A percentile compares a stretch with the other conserved stretches of the same genome.
These are phyloP conservation scores for Triadica sebifera DNA, from an alignment of 345 rosid genomes.

Conservation along the genomic window DNA sequence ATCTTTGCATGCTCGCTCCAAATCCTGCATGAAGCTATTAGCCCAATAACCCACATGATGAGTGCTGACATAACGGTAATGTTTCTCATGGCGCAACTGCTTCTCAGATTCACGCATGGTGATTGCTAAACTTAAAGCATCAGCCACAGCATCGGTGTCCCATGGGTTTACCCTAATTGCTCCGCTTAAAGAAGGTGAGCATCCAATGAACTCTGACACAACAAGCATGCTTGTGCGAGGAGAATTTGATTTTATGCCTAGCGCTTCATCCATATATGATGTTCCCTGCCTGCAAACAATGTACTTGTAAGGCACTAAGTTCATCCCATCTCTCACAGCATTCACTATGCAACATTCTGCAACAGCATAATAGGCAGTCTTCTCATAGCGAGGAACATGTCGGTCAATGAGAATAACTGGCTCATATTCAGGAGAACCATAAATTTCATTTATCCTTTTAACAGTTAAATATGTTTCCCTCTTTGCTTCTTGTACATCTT, in stretches of 20 bases:
- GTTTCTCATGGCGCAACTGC: constrained; percentile 71
- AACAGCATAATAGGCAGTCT: constrained; percentile 73
- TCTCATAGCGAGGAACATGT: constrained; percentile 65
- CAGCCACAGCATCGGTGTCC: constrained; percentile 75
- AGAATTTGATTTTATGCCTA: constrained; percentile 38
- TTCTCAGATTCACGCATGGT: constrained; percentile 63
- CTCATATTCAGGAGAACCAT: constrained; percentile 54
- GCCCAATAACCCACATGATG: constrained; percentile 82
- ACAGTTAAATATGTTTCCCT: constrained; percentile 58
- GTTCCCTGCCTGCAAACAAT: constrained; percentile 79
- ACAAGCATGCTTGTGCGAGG: constrained; percentile 74
- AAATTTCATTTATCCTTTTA: constrained; percentile 56
- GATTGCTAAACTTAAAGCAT: constrained; percentile 53
- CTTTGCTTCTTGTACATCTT: constrained; percentile 76
- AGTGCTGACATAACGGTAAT: constrained; percentile 66
- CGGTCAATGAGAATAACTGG: constrained; percentile 75
- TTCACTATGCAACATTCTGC: constrained; percentile 81
- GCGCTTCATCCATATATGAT: constrained; percentile 50
- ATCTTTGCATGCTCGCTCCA: constrained; percentile 66
- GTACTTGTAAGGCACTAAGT: constrained; percentile 74
- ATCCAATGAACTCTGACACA: constrained; percentile 78
- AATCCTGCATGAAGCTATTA: constrained; percentile 64
- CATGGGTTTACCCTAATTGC: constrained; percentile 85
- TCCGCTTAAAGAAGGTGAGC: constrained; percentile 85
- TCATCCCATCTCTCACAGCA: constrained; percentile 90